Evolutionary conservation across 164 flowering plant genomes (phyloP).

Genomic region (Vitis labrusca): DNA sequence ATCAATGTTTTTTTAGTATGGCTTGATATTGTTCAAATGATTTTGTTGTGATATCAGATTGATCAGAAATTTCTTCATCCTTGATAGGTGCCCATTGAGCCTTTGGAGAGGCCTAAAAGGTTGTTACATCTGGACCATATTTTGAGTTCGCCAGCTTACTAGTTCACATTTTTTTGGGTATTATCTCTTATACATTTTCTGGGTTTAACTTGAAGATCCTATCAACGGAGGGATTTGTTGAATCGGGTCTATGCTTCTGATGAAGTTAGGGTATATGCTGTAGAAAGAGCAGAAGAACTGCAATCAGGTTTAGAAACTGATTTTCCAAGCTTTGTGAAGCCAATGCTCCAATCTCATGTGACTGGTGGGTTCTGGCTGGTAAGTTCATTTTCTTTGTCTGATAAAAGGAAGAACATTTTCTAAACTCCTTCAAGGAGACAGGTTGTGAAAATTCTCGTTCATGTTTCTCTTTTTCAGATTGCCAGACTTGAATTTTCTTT

Average conservation of each 20-base stretch:
- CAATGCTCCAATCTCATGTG: conserved; percentile 76
- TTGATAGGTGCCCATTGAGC: conserved; percentile 22
- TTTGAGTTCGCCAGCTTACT: too few relatives aligned
- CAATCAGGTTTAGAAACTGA: conserved; percentile 33
- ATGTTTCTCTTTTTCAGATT: neutral
- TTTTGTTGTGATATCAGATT: neutral
- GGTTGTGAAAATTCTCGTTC: neutral
- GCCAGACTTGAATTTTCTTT: neutral
- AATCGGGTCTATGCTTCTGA: conserved; percentile 46
- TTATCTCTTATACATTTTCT: too few relatives aligned
- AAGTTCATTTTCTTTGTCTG: conserved; percentile 13
- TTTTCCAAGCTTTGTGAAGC: conserved; percentile 60
- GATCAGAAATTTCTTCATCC: neutral
- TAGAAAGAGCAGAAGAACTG: conserved; percentile 42
- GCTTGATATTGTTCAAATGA: neutral
- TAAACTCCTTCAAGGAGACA: neutral
- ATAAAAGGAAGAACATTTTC: too few relatives aligned
- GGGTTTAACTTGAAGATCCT: conserved; percentile 14
- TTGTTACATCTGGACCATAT: neutral
- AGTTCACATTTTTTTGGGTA: too few relatives aligned
- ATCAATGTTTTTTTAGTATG: neutral
- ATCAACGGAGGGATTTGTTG: conserved; percentile 32
- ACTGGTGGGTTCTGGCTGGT: conserved; percentile 82
- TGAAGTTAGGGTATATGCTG: conserved; percentile 36
- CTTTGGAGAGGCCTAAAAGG: conserved; percentile 28